Evolutionary conservation across 164 flowering plant species (phyloP), one percentile per base, ranked within the genome.

Genomic region (Chimonanthus praecox): DNA sequence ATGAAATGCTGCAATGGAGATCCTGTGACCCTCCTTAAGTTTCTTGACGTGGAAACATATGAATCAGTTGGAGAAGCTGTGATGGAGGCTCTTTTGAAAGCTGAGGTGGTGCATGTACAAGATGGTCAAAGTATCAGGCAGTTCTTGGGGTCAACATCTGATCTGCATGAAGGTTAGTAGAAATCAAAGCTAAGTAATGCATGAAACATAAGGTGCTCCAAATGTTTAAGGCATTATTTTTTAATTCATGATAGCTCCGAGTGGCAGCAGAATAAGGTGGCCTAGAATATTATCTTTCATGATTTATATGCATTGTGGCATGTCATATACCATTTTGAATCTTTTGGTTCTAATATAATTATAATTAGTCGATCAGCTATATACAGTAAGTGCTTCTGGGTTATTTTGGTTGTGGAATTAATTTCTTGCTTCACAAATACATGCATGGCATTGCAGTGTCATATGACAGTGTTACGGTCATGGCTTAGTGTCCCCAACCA

Each of bases 21-120:
- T 66, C 89, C 94, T 33, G 47, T 91, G 49, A 81, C 82, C 74
- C 90, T 96, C 75, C 93, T 96, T 65, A 90, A 90, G 84, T 96
- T 82, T 83, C 93, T 96, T 68, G 99, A 96, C 84, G 99, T 94
- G 70, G 99, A 94, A 85, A 96, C 98, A 47, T 94, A 96, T 86
- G 99, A 96, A 81, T 71, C 74, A 4, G 92, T 94, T 73, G 97
- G 95, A 58, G 94, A 85, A 79, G 86, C 88, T 70, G 98, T 90
- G 6, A 89, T 92, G 94, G 82, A 16, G 45, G 86, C 88, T 77
- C 87, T 96, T 20, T 78, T 94, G 75, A 84, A 83, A 70, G 88
- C 81, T 69, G 89, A 90, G 51, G 75, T 84, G 75, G 85, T 89
- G 49, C 81, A 86, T 33, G 18, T 90, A 69, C 76, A 84, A 66